Percentiles rank a stretch among this genome's conserved stretches.
Conservation (phyloP, 2,329 filamentous ascomycete species). For the Aspergillus sp. region DNA sequence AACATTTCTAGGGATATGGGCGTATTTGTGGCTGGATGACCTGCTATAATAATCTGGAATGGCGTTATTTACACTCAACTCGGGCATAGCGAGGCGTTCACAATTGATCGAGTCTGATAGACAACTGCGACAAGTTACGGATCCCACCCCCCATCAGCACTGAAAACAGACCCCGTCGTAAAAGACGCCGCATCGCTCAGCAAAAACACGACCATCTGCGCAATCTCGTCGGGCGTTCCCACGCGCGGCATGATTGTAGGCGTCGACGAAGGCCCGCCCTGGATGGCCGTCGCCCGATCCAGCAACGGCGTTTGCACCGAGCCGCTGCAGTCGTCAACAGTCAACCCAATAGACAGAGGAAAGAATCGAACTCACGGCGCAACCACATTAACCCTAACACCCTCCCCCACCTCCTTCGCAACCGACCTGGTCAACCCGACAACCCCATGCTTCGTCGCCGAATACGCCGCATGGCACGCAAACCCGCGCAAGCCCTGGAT, state of each 20-base stretch:
- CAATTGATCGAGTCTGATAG: too few relatives aligned
- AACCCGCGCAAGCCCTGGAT: conserved; percentile 33
- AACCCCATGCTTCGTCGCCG: conserved; percentile 26
- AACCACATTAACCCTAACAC: conserved; percentile 34
- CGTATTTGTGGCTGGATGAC: neutral
- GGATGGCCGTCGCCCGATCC: conserved; percentile 16
- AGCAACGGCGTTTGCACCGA: conserved; percentile 26
- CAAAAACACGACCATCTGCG: conserved; percentile 40
- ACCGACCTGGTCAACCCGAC: conserved; percentile 28
- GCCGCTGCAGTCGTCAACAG: conserved; percentile 12
- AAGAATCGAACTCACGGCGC: conserved; percentile 26
- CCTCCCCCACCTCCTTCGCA: conserved; percentile 28
- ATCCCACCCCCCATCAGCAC: conserved; percentile 41
- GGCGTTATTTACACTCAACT: too few relatives aligned
- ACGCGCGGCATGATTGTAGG: conserved; percentile 18
- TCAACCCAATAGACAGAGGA: conserved; percentile 2
- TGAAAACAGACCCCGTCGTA: conserved; percentile 38
- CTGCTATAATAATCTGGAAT: too few relatives aligned
- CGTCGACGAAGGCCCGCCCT: conserved; percentile 8
- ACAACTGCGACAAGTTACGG: too few relatives aligned
- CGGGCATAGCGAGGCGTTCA: neutral
- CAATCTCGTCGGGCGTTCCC: conserved; percentile 28
- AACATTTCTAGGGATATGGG: neutral
- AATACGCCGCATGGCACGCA: conserved; percentile 22
- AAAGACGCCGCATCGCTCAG: conserved; percentile 38